These are phyloP conservation scores for Kwoniella shivajii DNA, from an alignment of 1,284 basidiomycete genomes.

Conservation along the genomic window DNA sequence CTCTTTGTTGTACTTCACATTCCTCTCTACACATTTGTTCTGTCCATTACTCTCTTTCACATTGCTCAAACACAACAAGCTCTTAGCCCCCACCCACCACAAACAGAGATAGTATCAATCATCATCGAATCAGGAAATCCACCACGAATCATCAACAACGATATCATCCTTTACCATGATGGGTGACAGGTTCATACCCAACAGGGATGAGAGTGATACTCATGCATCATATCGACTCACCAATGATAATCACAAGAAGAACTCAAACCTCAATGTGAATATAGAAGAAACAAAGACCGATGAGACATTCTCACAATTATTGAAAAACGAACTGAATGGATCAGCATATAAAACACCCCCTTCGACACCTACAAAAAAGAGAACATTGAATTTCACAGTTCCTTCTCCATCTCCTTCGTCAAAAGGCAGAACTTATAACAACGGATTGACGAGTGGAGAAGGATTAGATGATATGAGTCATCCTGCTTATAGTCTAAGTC, in stretches of 20 bases:
- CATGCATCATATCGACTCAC: constrained; percentile 58
- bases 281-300: constrained; percentile 61
- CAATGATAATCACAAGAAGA: constrained; percentile 35
- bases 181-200: constrained; percentile 58
- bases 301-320: constrained; percentile 58
- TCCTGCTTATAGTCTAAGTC: constrained; percentile 85
- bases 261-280: not conserved
- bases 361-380: constrained; percentile 54
- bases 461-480: constrained; percentile 64
- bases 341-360: too few relatives aligned
- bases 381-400: constrained; percentile 58
- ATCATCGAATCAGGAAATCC: too few relatives aligned
- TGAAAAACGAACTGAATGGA: constrained; percentile 57
- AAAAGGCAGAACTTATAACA: constrained; percentile 5
- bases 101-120: too few relatives aligned
- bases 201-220: constrained; percentile 57
- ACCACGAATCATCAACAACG: too few relatives aligned
- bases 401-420: constrained; percentile 45
- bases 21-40: too few relatives aligned
- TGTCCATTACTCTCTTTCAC: too few relatives aligned
- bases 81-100: too few relatives aligned
- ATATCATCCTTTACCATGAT: too few relatives aligned
- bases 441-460: constrained; percentile 11
- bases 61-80: too few relatives aligned
- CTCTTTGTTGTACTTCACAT: too few relatives aligned